These are phyloP conservation scores for Lipomyces yamadae DNA, from an alignment of 805 yeast species.

Conservation along the genomic window DNA sequence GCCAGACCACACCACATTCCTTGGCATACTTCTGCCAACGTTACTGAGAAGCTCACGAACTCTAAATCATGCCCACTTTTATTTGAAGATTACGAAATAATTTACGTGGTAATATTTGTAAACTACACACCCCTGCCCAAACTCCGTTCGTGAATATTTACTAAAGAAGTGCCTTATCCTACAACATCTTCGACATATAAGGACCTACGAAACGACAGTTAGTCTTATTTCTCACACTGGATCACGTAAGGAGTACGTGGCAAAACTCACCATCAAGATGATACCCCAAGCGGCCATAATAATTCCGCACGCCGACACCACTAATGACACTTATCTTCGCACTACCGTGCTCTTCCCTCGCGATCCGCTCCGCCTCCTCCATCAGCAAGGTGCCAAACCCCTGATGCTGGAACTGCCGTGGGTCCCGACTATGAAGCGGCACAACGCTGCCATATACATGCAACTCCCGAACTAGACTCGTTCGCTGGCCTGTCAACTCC, in stretches of 20 bases:
- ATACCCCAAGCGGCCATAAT: constrained; percentile 91
- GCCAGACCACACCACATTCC: background rate
- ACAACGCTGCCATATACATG: constrained; percentile 98
- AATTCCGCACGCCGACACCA: constrained; percentile 97
- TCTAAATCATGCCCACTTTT: background rate
- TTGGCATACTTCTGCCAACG: background rate
- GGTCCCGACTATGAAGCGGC: constrained; percentile 94
- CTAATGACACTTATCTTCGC: constrained; percentile 89
- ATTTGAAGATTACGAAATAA: no score
- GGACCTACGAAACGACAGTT: constrained; percentile 50
- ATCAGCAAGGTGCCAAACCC: constrained; percentile 96
- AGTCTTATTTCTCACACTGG: background rate
- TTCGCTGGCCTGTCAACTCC: constrained; percentile 80
- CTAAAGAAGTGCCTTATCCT: constrained; percentile 4
- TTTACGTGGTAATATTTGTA: no score
- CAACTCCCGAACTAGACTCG: constrained; percentile 93
- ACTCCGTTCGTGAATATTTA: constrained; percentile 4
- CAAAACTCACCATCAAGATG: constrained; percentile 70
- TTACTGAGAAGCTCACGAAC: background rate
- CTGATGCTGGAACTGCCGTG: constrained; percentile 97
- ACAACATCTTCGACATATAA: constrained; percentile 79
- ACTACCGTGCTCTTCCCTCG: constrained; percentile 93
- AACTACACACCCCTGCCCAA: background rate
- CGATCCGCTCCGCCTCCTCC: constrained; percentile 98
- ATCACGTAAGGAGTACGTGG: background rate